Evolutionary conservation across 192 early-diverging fungal species (phyloP).

Genomic region (Coemansia sp.): DNA sequence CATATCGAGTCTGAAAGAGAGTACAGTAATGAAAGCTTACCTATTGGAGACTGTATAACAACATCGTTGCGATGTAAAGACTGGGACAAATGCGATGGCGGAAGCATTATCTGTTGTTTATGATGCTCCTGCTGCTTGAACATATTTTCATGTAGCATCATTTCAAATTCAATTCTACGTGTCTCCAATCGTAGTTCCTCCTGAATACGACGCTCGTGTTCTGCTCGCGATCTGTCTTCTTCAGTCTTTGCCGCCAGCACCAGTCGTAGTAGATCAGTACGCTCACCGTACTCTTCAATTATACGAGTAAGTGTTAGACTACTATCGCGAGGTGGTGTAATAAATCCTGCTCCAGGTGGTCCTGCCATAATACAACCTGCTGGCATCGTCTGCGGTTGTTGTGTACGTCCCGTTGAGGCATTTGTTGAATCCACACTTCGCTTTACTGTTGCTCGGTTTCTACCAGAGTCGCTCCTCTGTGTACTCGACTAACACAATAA

Average conservation of each 20-base stretch:
- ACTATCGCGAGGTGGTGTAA: constrained; percentile 23
- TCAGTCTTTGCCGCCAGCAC: constrained; percentile 50
- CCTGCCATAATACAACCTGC: constrained; percentile 2
- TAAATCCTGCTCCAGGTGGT: constrained; percentile 10
- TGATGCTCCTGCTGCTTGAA: constrained; percentile 51
- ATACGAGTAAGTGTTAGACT: constrained; percentile 32
- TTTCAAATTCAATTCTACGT: constrained; percentile 51
- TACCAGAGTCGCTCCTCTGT: background rate
- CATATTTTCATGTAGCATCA: constrained; percentile 46
- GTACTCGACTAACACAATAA: background rate
- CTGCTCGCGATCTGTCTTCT: constrained; percentile 44
- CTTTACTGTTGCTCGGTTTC: background rate
- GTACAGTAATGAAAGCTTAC: constrained; percentile 17
- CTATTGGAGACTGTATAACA: constrained; percentile 47
- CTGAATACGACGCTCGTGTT: constrained; percentile 47
- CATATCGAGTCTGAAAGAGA: too few species aligned
- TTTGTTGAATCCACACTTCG: background rate
- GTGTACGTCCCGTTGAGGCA: background rate
- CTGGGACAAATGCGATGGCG: constrained; percentile 13
- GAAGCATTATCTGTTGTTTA: constrained; percentile 25
- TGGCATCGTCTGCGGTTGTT: constrained; percentile 5
- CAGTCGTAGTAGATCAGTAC: constrained; percentile 39
- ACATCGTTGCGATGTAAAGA: constrained; percentile 28
- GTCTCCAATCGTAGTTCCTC: constrained; percentile 53
- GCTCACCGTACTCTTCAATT: constrained; percentile 47